Evolutionary conservation across 1,284 basidiomycete species (phyloP).

Genomic region (Apiotrichum laibachii): DNA sequence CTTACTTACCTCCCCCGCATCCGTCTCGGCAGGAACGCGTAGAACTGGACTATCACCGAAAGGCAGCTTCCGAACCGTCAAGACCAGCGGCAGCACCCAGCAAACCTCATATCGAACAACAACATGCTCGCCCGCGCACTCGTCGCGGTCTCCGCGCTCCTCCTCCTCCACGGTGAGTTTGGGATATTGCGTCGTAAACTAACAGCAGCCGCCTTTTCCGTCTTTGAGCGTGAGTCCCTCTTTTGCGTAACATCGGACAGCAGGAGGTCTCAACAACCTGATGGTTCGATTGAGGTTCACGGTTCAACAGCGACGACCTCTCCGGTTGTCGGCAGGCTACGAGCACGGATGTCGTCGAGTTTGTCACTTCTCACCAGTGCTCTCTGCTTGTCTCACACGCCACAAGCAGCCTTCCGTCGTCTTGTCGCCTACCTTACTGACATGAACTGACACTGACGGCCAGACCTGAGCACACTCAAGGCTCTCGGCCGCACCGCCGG

Average conservation of each 20-base stretch:
- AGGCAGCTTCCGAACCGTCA: no score
- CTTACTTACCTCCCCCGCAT: no score
- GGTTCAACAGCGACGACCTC: no score
- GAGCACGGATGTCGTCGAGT: no score
- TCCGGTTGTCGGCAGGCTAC: no score
- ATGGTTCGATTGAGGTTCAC: no score
- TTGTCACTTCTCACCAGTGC: no score
- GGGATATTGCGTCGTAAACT: not conserved
- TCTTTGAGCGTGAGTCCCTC: slow-evolving; percentile 45
- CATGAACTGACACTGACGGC: not conserved
- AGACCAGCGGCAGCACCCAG: not conserved
- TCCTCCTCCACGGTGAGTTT: slow-evolving; percentile 39
- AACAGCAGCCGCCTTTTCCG: slow-evolving; percentile 46
- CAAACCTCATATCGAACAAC: not conserved
- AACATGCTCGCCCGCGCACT: slow-evolving; percentile 19
- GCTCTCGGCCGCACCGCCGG: slow-evolving; percentile 36
- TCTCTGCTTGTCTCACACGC: not conserved
- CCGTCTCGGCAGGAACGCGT: no score
- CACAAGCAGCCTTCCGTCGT: no score
- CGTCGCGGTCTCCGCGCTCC: slow-evolving; percentile 33
- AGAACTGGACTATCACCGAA: no score
- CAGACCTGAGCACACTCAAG: slow-evolving; percentile 50
- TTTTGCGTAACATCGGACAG: no score
- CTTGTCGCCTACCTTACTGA: not conserved
- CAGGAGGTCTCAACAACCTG: no score